Base-by-base conservation (phyloP, 768 basidiomycete genomes). In the Lactarius indigo region DNA sequence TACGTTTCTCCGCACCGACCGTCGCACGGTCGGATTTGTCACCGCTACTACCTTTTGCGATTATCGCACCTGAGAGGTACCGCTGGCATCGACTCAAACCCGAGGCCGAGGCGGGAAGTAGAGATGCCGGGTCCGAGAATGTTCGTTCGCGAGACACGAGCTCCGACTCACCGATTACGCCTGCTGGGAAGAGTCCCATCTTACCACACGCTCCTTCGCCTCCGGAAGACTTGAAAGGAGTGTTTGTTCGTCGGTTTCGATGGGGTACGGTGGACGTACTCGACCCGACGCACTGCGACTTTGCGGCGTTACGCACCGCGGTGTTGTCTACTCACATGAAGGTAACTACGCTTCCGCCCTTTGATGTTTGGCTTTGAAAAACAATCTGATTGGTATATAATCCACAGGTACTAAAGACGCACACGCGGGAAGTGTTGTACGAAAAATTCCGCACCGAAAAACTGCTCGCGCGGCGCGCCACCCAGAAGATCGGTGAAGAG, bases 391-490 rank as follows among this genome's bases (percentile, higher is more conserved):
- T 52, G n/a, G 35, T 56, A 57, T 64, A 28, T 18, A 28, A 74
- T 44, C 39, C 39, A 8, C 26, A 94, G 92, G 81, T 90, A 72
- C 81, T 96, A 67, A 94, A 92, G 79, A 85, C 81, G 55, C 87
- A 86, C 65, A 96, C 94, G 37, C 88, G 88, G 72, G 92, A 96
- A 75, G 91, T 94, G 64, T 78, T 96, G 77, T 98, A 98, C 76
- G 96, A 98, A 81, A 89, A 88, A 72, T 98, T 89, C 77, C 83
- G 96, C 73, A 95, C 92, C 1, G 93, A 94, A 80, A 94, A 94
- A 77, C 84, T 95, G 64, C 85, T 95, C 23, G 92, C 91, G 55
- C 84, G 91, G 70, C 89, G 93, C 69, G 92, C 90, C 26, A 94
- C 92, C 26, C 83, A 84, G 71, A 84, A 86, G 69, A 92, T 94